phyloP scores from a whole-genome alignment of 1,139 yeast genomes.

The Hyphopichia burtonii region DNA sequence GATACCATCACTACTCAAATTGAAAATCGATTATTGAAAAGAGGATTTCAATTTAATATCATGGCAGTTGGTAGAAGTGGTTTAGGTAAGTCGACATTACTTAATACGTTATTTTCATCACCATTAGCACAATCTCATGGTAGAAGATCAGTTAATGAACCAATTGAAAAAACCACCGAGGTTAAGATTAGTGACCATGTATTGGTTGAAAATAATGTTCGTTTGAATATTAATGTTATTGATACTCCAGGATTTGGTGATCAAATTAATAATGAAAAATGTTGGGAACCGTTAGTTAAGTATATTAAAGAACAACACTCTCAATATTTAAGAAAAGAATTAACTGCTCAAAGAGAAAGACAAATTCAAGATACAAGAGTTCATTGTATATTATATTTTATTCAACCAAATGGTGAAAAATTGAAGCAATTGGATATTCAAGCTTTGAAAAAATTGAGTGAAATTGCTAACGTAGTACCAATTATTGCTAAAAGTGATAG shows the following conservation, averaged over 20 bases:
- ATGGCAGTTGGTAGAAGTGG: conserved; percentile 97
- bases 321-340: conserved; percentile 87
- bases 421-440: conserved; percentile 79
- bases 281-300: conserved; percentile 96
- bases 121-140: conserved; percentile 76
- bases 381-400: conserved; percentile 88
- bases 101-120: conserved; percentile 86
- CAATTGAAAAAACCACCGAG: conserved; percentile 85
- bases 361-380: conserved; percentile 87
- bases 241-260: conserved; percentile 99
- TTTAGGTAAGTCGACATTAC: conserved; percentile 86
- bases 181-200: conserved; percentile 70
- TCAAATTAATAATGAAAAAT: conserved; percentile 91
- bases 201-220: conserved; percentile 82
- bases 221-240: conserved; percentile 79
- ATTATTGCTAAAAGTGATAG: conserved; percentile 93
- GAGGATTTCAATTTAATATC: conserved; percentile 91
- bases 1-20: conserved; percentile 96
- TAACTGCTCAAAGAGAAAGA: conserved; percentile 92
- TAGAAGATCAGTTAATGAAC: conserved; percentile 62
- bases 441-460: conserved; percentile 81
- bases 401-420: conserved; percentile 83
- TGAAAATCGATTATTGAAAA: conserved; percentile 84
- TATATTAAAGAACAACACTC: conserved; percentile 97
- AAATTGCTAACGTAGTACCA: conserved; percentile 92